Percentiles rank a stretch among this genome's conserved stretches.
Evolutionary conservation across 2,329 filamentous ascomycete genomes (phyloP).

Genomic region (Pyrenophora tritici-repentis): DNA sequence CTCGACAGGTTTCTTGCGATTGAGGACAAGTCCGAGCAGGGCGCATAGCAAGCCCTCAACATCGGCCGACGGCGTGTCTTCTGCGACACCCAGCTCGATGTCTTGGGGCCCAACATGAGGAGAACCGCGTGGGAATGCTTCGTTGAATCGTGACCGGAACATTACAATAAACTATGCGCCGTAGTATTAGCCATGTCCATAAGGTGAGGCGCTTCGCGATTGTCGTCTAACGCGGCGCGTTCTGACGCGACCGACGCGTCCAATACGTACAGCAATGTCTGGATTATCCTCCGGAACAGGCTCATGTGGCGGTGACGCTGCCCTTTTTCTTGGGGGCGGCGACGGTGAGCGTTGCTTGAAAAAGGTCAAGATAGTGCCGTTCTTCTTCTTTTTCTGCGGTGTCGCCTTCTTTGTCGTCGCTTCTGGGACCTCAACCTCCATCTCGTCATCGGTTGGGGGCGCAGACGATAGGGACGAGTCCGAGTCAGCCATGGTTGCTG

Average conservation of each 20-base stretch:
- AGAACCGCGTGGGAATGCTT: constrained; percentile 84
- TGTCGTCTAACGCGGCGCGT: constrained; percentile 30
- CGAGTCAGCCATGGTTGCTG: constrained; percentile 58
- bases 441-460: constrained; percentile 64
- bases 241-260: constrained; percentile 47
- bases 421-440: constrained; percentile 33
- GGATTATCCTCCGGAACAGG: constrained; percentile 87
- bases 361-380: constrained; percentile 44
- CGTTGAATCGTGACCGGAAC: constrained; percentile 92
- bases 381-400: constrained; percentile 38
- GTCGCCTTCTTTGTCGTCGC: constrained; percentile 32
- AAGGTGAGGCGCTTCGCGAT: constrained; percentile 30
- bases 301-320: constrained; percentile 88
- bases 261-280: constrained; percentile 81
- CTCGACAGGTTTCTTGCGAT: constrained; percentile 99
- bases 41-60: constrained; percentile 89
- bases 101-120: constrained; percentile 94
- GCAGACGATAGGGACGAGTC: constrained; percentile 63
- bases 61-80: constrained; percentile 77
- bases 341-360: constrained; percentile 49
- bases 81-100: constrained; percentile 83
- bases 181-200: constrained; percentile 38
- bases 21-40: constrained; percentile 82
- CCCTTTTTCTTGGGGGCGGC: constrained; percentile 70
- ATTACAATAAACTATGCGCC: constrained; percentile 85